These are phyloP conservation scores for Erysimum cheiranthoides DNA, from an alignment of 345 rosid genomes.

Conservation along the genomic window DNA sequence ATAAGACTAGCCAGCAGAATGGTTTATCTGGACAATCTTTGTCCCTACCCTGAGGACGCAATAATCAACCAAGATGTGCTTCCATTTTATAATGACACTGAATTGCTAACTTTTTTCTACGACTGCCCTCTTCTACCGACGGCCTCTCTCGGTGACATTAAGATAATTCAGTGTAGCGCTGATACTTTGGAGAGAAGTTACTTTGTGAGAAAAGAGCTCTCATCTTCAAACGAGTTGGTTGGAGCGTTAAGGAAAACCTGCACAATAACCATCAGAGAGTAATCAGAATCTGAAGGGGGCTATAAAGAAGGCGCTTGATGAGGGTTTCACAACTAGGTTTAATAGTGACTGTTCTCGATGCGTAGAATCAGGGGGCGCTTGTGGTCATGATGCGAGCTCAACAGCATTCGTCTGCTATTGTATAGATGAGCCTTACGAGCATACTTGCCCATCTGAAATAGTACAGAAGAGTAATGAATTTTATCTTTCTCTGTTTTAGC, in stretches of 20 bases:
- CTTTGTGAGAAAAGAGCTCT: background rate
- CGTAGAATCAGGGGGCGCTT: background rate
- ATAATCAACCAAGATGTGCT: conserved; percentile 20
- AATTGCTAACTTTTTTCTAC: conserved; percentile 38
- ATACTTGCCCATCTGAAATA: conserved; percentile 11
- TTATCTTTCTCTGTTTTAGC: background rate
- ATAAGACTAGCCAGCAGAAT: conserved; percentile 40
- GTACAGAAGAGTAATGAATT: conserved; percentile 4
- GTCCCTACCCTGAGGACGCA: conserved; percentile 38
- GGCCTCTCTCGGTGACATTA: background rate
- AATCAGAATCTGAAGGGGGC: background rate
- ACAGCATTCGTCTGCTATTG: conserved; percentile 46
- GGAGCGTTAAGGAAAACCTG: conserved; percentile 19
- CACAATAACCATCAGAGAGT: background rate
- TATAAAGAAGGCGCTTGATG: conserved; percentile 31
- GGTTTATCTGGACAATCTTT: conserved; percentile 41
- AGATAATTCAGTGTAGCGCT: background rate
- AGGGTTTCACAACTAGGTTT: conserved; percentile 38
- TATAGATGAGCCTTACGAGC: background rate
- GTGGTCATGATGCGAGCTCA: conserved; percentile 23
- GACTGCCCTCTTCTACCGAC: too few species aligned
- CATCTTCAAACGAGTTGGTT: background rate
- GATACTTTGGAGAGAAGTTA: background rate
- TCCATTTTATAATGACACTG: background rate
- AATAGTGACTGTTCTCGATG: conserved; percentile 36